Evolutionary conservation across 1,284 basidiomycete genomes (phyloP).

Genomic region (Salmacisia buchloeana): DNA sequence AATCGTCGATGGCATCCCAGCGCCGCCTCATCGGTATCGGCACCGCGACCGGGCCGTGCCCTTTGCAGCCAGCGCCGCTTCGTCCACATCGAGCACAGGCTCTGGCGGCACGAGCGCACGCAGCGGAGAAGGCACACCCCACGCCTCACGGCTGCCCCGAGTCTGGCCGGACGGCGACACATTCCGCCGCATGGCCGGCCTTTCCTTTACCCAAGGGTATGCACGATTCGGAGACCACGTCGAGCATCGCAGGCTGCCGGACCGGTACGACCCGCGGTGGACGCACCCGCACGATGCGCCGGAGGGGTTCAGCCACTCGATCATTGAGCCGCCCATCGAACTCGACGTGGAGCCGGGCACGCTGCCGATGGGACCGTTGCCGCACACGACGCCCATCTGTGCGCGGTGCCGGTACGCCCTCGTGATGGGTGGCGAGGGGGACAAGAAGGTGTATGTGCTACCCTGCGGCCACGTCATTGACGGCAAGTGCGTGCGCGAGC

Average conservation of each 20-base stretch:
- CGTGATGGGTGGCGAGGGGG: constrained; percentile 27
- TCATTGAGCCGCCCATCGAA: constrained; percentile 44
- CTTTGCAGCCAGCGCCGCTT: neutral
- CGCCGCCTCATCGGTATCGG: neutral
- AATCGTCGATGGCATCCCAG: neutral
- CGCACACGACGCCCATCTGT: constrained; percentile 43
- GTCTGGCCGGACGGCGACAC: too few relatives aligned
- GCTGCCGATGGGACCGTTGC: constrained; percentile 31
- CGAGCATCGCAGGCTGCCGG: constrained; percentile 20
- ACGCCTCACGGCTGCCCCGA: too few relatives aligned
- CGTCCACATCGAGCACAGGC: too few relatives aligned
- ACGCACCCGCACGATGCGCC: constrained; percentile 26
- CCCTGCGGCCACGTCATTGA: constrained; percentile 45
- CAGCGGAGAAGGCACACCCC: too few relatives aligned
- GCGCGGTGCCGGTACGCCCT: constrained; percentile 33
- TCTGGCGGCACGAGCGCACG: too few relatives aligned
- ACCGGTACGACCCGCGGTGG: constrained; percentile 26
- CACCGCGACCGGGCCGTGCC: neutral
- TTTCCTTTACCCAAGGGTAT: too few relatives aligned
- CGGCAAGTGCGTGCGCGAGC: constrained; percentile 31
- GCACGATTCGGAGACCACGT: too few relatives aligned
- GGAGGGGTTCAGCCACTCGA: constrained; percentile 24
- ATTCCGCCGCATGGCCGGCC: too few relatives aligned
- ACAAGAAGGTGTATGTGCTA: constrained; percentile 36
- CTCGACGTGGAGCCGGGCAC: constrained; percentile 38